Base-by-base conservation (phyloP, 2,329 filamentous ascomycete genomes). In the Ophiosphaerella herpotricha region DNA sequence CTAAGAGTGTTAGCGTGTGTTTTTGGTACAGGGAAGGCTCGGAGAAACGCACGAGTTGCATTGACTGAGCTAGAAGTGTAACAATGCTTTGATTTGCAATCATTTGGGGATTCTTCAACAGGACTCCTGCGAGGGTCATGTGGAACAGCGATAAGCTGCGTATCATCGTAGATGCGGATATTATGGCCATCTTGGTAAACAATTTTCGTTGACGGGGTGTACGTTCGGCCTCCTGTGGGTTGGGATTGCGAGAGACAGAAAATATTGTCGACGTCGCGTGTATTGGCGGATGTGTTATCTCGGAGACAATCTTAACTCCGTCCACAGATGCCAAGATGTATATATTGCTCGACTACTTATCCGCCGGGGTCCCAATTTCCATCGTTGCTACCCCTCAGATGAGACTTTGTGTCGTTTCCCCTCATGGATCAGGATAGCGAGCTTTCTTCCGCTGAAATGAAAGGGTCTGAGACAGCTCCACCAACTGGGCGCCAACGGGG, bases 61-160 rank as follows among this genome's bases (percentile, higher is more conserved):
- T 89, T 45, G 89, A 85, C 73, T 95, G 88, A 46, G 91, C 91
- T 23, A 96, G 77, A 26, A 96, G 82, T 61, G 85, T 90, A 40
- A 96, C 89, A 18, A 96, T 73, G 44, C 87, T 85, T 66, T 95
- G 90, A 67, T 93, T 87, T 41, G 89, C 85, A 63, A 97, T 80
- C 37, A 83, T 80, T 54, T 78, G 76, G 5, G 92, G 92, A 50
- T 82, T 86, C 36, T 84, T 87, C 64, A 95, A 80, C 76, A 97
- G 88, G 78, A 94, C 90, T 75, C 87, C 91, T 64, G 87, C 91
- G 41, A 94, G 79, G 5, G 89, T 90, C 58, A 96, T 75, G 76
- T 96, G 90, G 78, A 94, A 91, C 70, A 96, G 82, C 61, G 88
- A 89, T 61, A 96, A 78, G 44, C 85, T 87, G 62, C 89, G 88